Evolutionary conservation across 2,329 filamentous ascomycete genomes (phyloP), one percentile per base, ranked within the genome.

Genomic region (Microsporum audouinii): DNA sequence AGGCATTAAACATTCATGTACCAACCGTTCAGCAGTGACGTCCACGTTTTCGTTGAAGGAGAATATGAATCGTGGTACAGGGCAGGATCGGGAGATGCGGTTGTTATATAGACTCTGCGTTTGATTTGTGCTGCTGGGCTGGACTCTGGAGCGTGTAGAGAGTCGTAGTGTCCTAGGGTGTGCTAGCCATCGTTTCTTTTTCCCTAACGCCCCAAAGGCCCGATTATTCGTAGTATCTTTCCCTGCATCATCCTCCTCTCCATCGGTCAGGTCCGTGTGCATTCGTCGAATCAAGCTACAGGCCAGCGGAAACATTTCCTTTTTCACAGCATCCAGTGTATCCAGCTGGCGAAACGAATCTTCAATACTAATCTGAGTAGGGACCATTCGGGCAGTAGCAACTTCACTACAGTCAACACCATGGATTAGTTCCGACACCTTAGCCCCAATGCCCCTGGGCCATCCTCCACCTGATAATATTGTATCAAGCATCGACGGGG

Each of bases 311-410:
- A 77, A 73, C 45, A 96, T 77, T 73, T 95, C 87, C 64, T 82
- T 83, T 47, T 78, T 75, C 34, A 95, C 84, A 62, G 85, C 80
- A 0, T 82, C 72, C 58, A 87, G 71, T 0, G 80, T 84, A 66
- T 87, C 82, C 0, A 96, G 77, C 0, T 85, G 84, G 29, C 83
- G 81, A 71, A 95, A 97, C 14, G 90, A 94, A 73, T 97, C 91
- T 71, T 97, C 92, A 65, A 97, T 94, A 72, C 89, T 94, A 70
- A 97, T 95, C 72, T 96, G 91, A 0, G 84, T 85, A 0, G 92
- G 92, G 1, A 95, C 74, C 51, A 85, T 82, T 66, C 83, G 83
- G 1, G 85, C 87, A 64, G 85, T 80, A 57, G 85, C 84, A 17
- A 97, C 90, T 62, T 89, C 85, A 0, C 82, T 79, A 59, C 84